Conservation (phyloP, 768 basidiomycete species). For the Rickenella mellea region DNA sequence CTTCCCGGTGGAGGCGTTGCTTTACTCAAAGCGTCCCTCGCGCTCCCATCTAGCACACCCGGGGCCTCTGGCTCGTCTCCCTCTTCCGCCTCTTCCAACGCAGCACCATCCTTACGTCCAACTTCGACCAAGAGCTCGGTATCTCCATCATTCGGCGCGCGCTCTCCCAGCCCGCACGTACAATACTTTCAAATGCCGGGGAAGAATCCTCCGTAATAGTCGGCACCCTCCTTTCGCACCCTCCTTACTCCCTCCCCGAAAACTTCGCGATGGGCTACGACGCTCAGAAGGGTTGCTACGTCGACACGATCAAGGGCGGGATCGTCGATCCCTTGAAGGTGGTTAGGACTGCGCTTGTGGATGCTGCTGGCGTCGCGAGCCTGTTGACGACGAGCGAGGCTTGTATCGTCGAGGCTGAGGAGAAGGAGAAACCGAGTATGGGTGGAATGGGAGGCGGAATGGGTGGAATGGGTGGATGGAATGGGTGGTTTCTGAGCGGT, state of each 20-base stretch:
- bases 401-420: conserved; percentile 85
- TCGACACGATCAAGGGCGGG: conserved; percentile 89
- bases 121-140: conserved; percentile 98
- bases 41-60: conserved; percentile 42
- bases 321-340: conserved; percentile 97
- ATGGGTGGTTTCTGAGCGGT: conserved; percentile 41
- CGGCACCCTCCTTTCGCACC: conserved; percentile 67
- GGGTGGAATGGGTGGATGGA: conserved; percentile 57
- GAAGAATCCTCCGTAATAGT: conserved; percentile 92
- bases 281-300: conserved; percentile 84
- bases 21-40: conserved; percentile 74
- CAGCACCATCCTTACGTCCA: conserved; percentile 64
- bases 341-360: conserved; percentile 84
- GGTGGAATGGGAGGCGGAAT: conserved; percentile 37
- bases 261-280: conserved; percentile 87
- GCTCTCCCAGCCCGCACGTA: conserved; percentile 71
- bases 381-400: conserved; percentile 90
- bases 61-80: conserved; percentile 34
- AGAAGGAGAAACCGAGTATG: conserved; percentile 49
- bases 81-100: conserved; percentile 29
- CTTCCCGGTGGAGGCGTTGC: conserved; percentile 95
- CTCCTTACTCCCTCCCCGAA: conserved; percentile 63
- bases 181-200: conserved; percentile 89
- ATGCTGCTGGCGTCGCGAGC: conserved; percentile 89
- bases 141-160: conserved; percentile 88